phyloP scores from a whole-genome alignment of 2,329 filamentous ascomycete genomes.

The Knufia fluminis region DNA sequence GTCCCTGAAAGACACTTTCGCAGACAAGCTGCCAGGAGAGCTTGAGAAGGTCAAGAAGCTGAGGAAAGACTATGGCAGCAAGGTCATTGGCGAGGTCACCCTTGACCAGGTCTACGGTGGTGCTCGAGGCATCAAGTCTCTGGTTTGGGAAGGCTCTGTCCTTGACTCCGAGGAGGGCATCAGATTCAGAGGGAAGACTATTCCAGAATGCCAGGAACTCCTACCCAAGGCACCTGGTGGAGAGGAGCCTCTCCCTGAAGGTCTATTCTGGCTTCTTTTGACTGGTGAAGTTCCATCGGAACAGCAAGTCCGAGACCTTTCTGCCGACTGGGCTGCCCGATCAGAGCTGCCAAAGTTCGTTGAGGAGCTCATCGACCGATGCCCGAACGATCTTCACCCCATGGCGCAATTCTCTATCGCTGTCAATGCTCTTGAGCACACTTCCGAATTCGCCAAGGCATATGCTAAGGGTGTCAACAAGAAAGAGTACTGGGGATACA shows the following conservation, averaged over 20 bases:
- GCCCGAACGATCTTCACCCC: slow-evolving; percentile 95
- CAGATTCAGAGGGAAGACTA: slow-evolving; percentile 97
- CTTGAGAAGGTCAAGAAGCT: slow-evolving; percentile 99
- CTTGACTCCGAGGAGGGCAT: slow-evolving; percentile 98
- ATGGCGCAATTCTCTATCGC: slow-evolving; percentile 99
- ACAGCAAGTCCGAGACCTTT: slow-evolving; percentile 96
- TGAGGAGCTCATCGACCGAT: slow-evolving; percentile 99
- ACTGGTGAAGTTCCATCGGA: slow-evolving; percentile 96
- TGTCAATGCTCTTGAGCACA: slow-evolving; percentile 95
- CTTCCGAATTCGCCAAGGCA: slow-evolving; percentile 94
- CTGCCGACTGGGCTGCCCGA: slow-evolving; percentile 96
- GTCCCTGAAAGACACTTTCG: slow-evolving; percentile 98
- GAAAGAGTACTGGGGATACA: slow-evolving; percentile 99
- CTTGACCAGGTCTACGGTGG: slow-evolving; percentile 99
- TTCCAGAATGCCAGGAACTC: slow-evolving; percentile 95
- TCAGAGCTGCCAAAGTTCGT: slow-evolving; percentile 96
- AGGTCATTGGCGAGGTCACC: slow-evolving; percentile 93
- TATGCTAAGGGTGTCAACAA: slow-evolving; percentile 99
- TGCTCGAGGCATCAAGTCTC: slow-evolving; percentile 96
- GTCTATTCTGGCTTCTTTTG: slow-evolving; percentile 99
- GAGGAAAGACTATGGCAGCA: slow-evolving; percentile 89
- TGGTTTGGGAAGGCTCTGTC: slow-evolving; percentile 98
- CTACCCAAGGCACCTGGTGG: slow-evolving; percentile 96
- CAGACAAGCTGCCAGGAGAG: slow-evolving; percentile 89
- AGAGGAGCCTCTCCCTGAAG: slow-evolving; percentile 94